Evolutionary conservation across 2,329 filamentous ascomycete genomes (phyloP).

Genomic region (Onygenales sp.): DNA sequence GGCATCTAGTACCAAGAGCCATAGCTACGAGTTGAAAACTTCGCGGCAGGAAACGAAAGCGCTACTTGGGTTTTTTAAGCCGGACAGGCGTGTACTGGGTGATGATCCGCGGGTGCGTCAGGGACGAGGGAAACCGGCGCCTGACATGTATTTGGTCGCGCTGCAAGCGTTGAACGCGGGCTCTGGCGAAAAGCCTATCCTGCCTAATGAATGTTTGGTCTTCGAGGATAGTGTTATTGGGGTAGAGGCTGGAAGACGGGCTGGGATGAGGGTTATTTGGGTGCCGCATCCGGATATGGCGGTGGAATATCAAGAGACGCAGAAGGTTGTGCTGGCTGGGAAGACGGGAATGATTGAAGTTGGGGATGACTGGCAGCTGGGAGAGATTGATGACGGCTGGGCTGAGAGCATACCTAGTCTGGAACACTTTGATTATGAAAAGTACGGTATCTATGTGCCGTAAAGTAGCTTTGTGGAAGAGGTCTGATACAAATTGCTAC

Average conservation of each 20-base stretch:
- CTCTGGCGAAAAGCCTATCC: constrained; percentile 7
- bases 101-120: constrained; percentile 15
- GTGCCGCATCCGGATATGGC: constrained; percentile 24
- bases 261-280: constrained; percentile 27
- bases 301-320: constrained; percentile 22
- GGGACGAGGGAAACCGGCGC: constrained; percentile 18
- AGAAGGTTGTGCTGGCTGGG: constrained; percentile 23
- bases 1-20: constrained; percentile 15
- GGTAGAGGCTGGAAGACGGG: constrained; percentile 22
- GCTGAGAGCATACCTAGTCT: constrained; percentile 26
- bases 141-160: constrained; percentile 19
- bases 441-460: constrained; percentile 23
- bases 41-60: constrained; percentile 13
- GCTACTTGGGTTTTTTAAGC: constrained; percentile 11
- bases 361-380: constrained; percentile 24
- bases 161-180: constrained; percentile 14
- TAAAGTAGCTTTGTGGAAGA: not conserved
- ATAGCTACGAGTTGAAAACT: constrained; percentile 16
- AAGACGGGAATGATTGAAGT: constrained; percentile 18
- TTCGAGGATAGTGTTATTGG: constrained; percentile 26
- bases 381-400: constrained; percentile 29
- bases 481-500: too few species aligned
- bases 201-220: constrained; percentile 23
- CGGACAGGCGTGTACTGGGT: constrained; percentile 11
- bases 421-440: constrained; percentile 30